Conservation (phyloP, 1,284 basidiomycete genomes). For the Malassezia cuniculi region DNA sequence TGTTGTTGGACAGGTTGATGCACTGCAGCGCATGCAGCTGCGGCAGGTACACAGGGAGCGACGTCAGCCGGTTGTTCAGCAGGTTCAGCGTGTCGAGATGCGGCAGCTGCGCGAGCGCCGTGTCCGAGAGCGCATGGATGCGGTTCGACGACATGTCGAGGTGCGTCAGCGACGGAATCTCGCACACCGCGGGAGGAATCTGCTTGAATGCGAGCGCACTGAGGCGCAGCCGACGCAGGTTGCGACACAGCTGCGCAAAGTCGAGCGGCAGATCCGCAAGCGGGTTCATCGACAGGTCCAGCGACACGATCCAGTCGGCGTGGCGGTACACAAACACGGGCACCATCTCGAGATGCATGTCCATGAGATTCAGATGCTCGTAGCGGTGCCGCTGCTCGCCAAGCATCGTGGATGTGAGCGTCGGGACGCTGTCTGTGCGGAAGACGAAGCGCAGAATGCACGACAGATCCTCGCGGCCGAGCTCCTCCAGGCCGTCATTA, state of each 20-base stretch:
- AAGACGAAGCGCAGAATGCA: constrained; percentile 76
- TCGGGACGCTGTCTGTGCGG: constrained; percentile 54
- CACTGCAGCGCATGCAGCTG: constrained; percentile 60
- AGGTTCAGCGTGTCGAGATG: constrained; percentile 63
- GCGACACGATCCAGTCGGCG: constrained; percentile 69
- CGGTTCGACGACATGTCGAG: constrained; percentile 89
- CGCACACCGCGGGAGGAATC: constrained; percentile 70
- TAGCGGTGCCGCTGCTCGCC: constrained; percentile 48
- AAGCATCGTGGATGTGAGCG: constrained; percentile 29
- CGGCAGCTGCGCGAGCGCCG: constrained; percentile 64
- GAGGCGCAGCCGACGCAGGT: constrained; percentile 70
- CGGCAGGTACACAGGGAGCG: constrained; percentile 72
- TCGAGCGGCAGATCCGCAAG: constrained; percentile 92
- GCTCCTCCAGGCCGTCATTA: constrained; percentile 64
- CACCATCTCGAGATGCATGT: constrained; percentile 71
- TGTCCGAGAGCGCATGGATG: constrained; percentile 76
- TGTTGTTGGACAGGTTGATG: constrained; percentile 94
- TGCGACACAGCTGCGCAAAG: constrained; percentile 80
- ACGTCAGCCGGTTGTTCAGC: constrained; percentile 84
- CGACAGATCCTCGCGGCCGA: constrained; percentile 68
- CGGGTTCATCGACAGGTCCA: constrained; percentile 86
- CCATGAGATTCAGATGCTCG: constrained; percentile 71
- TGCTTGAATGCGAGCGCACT: constrained; percentile 91
- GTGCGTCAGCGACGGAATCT: constrained; percentile 62
- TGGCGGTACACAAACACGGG: constrained; percentile 78